Evolutionary conservation across 345 rosid species (phyloP).

Genomic region (Raphanus raphanistrum): DNA sequence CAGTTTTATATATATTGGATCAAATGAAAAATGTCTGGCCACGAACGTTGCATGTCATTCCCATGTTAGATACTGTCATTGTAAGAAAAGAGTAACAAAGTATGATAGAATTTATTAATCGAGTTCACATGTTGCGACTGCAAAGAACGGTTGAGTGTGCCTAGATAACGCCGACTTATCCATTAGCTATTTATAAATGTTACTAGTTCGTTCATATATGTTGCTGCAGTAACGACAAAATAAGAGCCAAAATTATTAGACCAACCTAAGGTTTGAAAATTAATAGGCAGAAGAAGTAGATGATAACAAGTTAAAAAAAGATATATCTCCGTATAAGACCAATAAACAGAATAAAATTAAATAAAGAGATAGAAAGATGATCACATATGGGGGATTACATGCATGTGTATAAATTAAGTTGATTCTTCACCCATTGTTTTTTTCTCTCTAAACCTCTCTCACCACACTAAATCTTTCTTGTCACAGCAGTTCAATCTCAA

Average conservation of each 20-base stretch:
- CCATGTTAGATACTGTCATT: conserved; percentile 32
- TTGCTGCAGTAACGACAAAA: conserved; percentile 32
- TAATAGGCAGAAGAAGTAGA: conserved; percentile 30
- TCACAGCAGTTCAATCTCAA: not conserved
- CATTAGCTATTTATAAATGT: not conserved
- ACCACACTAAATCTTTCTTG: not conserved
- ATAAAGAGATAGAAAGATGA: not conserved
- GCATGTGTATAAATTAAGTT: conserved; percentile 25
- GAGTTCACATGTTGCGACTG: conserved; percentile 28
- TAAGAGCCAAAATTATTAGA: conserved; percentile 21
- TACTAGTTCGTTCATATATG: not conserved
- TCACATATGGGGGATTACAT: not conserved
- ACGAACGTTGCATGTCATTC: conserved; percentile 24
- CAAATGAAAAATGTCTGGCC: conserved; percentile 7
- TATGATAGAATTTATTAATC: not conserved
- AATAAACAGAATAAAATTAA: conserved; percentile 24
- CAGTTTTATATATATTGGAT: not conserved
- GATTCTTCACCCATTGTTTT: not conserved
- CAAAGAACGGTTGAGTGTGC: conserved; percentile 13
- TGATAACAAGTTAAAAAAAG: conserved; percentile 26
- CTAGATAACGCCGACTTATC: conserved; percentile 30
- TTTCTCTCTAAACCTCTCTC: not conserved
- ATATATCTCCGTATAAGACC: conserved; percentile 33
- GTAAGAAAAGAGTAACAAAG: conserved; percentile 19
- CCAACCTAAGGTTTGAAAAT: conserved; percentile 36